A percentile compares a stretch with the other conserved stretches of the same genome.
These are phyloP conservation scores for Sarcodon aspratus DNA, from an alignment of 768 basidiomycete species.

Conservation along the genomic window DNA sequence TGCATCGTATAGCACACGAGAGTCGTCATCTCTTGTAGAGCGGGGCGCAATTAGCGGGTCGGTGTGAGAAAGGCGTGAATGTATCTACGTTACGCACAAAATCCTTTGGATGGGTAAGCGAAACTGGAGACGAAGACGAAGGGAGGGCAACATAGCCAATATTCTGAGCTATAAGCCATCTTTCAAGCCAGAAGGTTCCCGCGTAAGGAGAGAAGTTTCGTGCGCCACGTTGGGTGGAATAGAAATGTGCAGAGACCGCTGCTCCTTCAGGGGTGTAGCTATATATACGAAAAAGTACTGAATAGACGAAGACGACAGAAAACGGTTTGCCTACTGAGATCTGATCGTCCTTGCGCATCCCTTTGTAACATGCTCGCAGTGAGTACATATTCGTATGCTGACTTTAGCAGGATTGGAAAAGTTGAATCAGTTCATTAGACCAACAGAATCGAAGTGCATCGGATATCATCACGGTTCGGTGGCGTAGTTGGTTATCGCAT, in stretches of 20 bases:
- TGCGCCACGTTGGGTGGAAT: slow-evolving; percentile 28
- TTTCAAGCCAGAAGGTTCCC: slow-evolving; percentile 27
- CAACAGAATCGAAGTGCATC: no score
- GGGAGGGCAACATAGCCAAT: neutral
- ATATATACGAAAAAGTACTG: neutral
- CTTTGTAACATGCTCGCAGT: slow-evolving; percentile 20
- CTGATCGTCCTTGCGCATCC: slow-evolving; percentile 22
- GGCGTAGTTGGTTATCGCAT: slow-evolving; percentile 81
- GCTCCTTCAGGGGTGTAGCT: slow-evolving; percentile 11
- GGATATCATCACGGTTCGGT: slow-evolving; percentile 22
- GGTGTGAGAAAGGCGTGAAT: slow-evolving; percentile 10
- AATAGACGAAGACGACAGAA: neutral
- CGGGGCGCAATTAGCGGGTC: slow-evolving; percentile 11
- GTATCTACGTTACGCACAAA: slow-evolving; percentile 3
- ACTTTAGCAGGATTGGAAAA: no score
- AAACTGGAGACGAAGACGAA: neutral
- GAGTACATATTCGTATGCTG: no score
- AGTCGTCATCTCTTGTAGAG: slow-evolving; percentile 21
- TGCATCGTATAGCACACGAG: slow-evolving; percentile 21
- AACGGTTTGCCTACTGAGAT: slow-evolving; percentile 11
- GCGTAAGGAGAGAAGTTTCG: slow-evolving; percentile 31
- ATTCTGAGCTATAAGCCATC: slow-evolving; percentile 22
- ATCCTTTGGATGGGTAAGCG: slow-evolving; percentile 2
- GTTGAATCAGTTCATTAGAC: no score
- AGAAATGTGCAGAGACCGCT: slow-evolving; percentile 21